Conservation (phyloP, 129 eudicot genomes). For the Glebionis coronaria region DNA sequence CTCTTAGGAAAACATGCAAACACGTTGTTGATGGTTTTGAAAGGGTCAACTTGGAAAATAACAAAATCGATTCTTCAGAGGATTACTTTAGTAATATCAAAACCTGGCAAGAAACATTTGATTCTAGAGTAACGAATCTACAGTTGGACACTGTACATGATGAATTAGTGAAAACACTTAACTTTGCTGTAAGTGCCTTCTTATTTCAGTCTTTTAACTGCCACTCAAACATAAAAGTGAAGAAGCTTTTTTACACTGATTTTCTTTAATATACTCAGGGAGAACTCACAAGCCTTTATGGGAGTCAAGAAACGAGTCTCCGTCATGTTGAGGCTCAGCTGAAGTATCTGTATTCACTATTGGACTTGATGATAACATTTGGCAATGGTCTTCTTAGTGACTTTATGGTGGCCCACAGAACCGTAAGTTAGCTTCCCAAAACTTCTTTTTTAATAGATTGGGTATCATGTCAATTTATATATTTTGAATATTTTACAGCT, state of each 20-base stretch:
- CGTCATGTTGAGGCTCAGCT: slow-evolving; percentile 38
- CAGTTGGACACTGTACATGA: slow-evolving; percentile 48
- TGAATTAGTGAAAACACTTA: slow-evolving; percentile 41
- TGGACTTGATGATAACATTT: slow-evolving; percentile 52
- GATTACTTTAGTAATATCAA: slow-evolving; percentile 47
- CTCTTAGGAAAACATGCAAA: slow-evolving; percentile 39
- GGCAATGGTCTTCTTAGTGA: slow-evolving; percentile 70
- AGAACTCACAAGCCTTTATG: slow-evolving; percentile 37
- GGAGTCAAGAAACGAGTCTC: slow-evolving; percentile 22
- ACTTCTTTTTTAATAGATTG: neutral
- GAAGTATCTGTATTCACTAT: slow-evolving; percentile 44
- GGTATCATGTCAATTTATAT: neutral
- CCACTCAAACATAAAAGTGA: neutral
- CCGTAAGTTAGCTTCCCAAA: slow-evolving; percentile 44
- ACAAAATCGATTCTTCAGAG: slow-evolving; percentile 31
- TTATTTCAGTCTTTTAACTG: neutral
- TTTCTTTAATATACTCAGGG: slow-evolving; percentile 40
- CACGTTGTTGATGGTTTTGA: slow-evolving; percentile 38
- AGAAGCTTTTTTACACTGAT: neutral
- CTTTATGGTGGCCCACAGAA: slow-evolving; percentile 60
- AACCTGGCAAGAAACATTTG: slow-evolving; percentile 44
- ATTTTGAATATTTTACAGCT: slow-evolving; percentile 39
- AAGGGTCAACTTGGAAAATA: slow-evolving; percentile 34
- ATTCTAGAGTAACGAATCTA: slow-evolving; percentile 41
- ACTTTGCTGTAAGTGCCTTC: slow-evolving; percentile 57